Percentiles rank a stretch among this genome's conserved stretches.
Evolutionary conservation across 2,329 filamentous ascomycete species (phyloP).

Genomic region (Apiospora kogelbergensis): DNA sequence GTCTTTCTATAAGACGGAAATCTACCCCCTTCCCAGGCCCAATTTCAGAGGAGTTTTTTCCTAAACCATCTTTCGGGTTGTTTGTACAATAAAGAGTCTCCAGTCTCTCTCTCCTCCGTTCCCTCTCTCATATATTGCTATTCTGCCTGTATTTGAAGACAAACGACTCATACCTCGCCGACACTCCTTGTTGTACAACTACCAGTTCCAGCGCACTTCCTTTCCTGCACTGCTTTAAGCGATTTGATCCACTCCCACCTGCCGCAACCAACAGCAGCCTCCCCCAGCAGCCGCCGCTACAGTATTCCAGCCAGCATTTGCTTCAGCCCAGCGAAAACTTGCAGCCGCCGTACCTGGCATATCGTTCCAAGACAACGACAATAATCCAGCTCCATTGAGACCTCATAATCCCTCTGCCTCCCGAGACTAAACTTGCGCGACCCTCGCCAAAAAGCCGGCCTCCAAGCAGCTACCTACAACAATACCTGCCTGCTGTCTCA

Average conservation of each 20-base stretch:
- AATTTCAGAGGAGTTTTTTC: slow-evolving; percentile 13
- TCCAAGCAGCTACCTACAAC: neutral
- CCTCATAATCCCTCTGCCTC: slow-evolving; percentile 13
- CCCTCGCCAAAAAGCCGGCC: slow-evolving; percentile 13
- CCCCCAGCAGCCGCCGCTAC: neutral
- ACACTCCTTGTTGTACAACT: slow-evolving; percentile 15
- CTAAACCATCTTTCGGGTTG: slow-evolving; percentile 9
- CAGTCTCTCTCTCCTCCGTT: slow-evolving; percentile 5
- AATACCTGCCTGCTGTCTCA: slow-evolving; percentile 14
- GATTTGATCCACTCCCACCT: slow-evolving; percentile 12
- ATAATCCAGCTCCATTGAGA: slow-evolving; percentile 13
- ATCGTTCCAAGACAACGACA: slow-evolving; percentile 14
- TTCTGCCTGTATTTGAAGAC: slow-evolving; percentile 8
- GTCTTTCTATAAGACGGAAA: slow-evolving; percentile 16
- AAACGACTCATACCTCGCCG: slow-evolving; percentile 5
- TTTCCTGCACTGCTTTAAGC: slow-evolving; percentile 15
- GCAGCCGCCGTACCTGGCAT: slow-evolving; percentile 15
- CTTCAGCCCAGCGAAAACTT: slow-evolving; percentile 12
- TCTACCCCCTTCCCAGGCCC: slow-evolving; percentile 13
- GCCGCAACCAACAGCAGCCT: slow-evolving; percentile 8
- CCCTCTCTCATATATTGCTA: slow-evolving; percentile 7
- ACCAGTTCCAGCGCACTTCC: slow-evolving; percentile 10
- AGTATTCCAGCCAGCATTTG: slow-evolving; percentile 9
- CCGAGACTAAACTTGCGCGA: slow-evolving; percentile 14
- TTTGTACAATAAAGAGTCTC: slow-evolving; percentile 16